Conservation (phyloP, 1,139 yeast genomes). For the Oligophagozyma castellii region DNA sequence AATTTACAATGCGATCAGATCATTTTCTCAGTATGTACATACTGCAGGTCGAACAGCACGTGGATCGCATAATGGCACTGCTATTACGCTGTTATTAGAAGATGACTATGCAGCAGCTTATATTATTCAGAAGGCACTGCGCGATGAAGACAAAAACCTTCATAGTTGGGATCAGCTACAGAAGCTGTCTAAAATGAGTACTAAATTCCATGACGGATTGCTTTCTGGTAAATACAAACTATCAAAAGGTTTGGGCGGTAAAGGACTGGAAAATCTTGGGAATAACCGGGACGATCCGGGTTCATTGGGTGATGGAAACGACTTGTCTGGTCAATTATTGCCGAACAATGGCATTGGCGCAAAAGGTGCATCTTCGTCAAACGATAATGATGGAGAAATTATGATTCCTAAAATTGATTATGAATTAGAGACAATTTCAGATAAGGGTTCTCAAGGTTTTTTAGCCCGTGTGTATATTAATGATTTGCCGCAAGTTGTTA, state of each 20-base stretch:
- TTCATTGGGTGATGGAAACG: constrained; percentile 8
- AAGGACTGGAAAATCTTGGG: constrained; percentile 75
- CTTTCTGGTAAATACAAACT: constrained; percentile 57
- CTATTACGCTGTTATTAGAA: constrained; percentile 56
- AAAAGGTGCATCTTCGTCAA: too few species aligned
- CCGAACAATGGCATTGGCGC: background rate
- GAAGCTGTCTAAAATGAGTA: constrained; percentile 37
- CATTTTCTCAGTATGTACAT: constrained; percentile 92
- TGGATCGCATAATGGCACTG: constrained; percentile 70
- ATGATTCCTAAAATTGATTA: constrained; percentile 42
- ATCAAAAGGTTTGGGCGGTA: constrained; percentile 81
- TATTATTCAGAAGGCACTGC: constrained; percentile 51
- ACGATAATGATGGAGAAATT: constrained; percentile 42
- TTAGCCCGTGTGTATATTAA: constrained; percentile 68
- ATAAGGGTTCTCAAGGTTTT: constrained; percentile 38
- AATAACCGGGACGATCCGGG: constrained; percentile 43
- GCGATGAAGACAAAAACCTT: constrained; percentile 31
- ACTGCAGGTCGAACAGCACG: constrained; percentile 95
- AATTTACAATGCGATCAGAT: constrained; percentile 81
- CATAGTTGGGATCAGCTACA: constrained; percentile 29
- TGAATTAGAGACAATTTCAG: constrained; percentile 10
- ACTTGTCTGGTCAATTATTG: background rate
- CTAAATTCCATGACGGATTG: constrained; percentile 45
- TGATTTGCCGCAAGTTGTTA: constrained; percentile 71
- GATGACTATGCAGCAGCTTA: constrained; percentile 57